Evolutionary conservation across 2,329 filamentous ascomycete genomes (phyloP).

Genomic region (Colletotrichum sp.): DNA sequence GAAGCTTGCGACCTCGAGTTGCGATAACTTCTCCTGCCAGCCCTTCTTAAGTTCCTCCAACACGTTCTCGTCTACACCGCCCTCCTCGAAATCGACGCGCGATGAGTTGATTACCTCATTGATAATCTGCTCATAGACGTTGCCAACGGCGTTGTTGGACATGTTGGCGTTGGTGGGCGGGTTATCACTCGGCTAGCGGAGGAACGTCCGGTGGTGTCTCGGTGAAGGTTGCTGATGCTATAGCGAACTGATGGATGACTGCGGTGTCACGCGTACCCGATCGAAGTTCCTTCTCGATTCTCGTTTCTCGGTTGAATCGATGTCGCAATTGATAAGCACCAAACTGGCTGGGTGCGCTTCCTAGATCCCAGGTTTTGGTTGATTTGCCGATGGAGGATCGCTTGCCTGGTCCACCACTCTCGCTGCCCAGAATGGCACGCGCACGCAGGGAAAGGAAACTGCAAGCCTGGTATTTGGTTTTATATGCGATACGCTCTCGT

Average conservation of each 20-base stretch:
- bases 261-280: not conserved
- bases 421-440: slow-evolving; percentile 7
- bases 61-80: slow-evolving; percentile 85
- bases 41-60: slow-evolving; percentile 84
- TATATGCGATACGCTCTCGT: not conserved
- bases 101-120: slow-evolving; percentile 91
- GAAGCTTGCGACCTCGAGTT: slow-evolving; percentile 83
- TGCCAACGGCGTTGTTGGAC: slow-evolving; percentile 69
- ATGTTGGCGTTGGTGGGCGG: slow-evolving; percentile 40
- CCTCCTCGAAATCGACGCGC: slow-evolving; percentile 95
- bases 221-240: not conserved
- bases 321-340: not conserved
- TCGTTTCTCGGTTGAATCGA: not conserved
- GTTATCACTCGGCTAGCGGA: not conserved
- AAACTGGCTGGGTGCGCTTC: not conserved
- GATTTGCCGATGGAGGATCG: not conserved
- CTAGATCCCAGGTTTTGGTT: not conserved
- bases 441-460: not conserved
- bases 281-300: not conserved
- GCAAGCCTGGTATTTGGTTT: not conserved
- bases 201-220: not conserved
- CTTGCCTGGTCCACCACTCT: slow-evolving; percentile 14
- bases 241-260: not conserved
- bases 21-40: slow-evolving; percentile 92
- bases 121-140: slow-evolving; percentile 80